Evolutionary conservation across 225 moss, liverwort and hornwort genomes (phyloP), one percentile per base, ranked within the genome.

Genomic region (Rhytidiadelphus loreus): DNA sequence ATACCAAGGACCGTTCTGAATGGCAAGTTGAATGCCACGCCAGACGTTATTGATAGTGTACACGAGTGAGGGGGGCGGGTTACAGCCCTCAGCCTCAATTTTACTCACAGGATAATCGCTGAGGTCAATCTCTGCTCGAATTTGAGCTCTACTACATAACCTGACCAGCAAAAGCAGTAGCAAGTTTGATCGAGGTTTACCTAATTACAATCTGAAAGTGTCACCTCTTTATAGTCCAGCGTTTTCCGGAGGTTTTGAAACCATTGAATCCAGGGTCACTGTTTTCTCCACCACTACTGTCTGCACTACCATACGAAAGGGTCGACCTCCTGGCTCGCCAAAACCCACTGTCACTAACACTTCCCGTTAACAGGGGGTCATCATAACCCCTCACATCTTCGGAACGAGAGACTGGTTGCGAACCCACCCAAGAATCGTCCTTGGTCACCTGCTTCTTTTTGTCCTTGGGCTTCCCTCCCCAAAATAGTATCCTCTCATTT

Each of bases 271-370:
- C 98, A 78, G 96, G 86, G 85, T 99, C 98, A 86, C 98, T 97
- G 87, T 95, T 96, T 82, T 99, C 98, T 68, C 98, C 98, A 72
- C 98, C 97, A 89, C 98, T 99, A 92, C 96, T 97, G 24, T 97
- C 96, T 48, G 93, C 98, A 92, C 96, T 97, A 78, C 97, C 96
- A 82, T 97, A 96, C 22, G 97, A 95, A 77, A 93, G 93, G 70
- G 84, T 89, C 76, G 95, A 87, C 86, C 93, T 96, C 93, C 91
- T 96, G 43, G 93, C 92, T 80, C 95, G 93, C 86, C 94, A 93
- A 81, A 97, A 94, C 82, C 94, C 95, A 83, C 98, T 97, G 89
- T 99, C 98, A 77, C 98, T 99, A 20, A 99, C 70, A 84, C 98
- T 99, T 60, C 98, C 98, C 50, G 94, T 86, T 56, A 95, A 86